These are phyloP conservation scores for Neonectria faginata DNA, from an alignment of 2,329 filamentous ascomycete species.

Conservation along the genomic window DNA sequence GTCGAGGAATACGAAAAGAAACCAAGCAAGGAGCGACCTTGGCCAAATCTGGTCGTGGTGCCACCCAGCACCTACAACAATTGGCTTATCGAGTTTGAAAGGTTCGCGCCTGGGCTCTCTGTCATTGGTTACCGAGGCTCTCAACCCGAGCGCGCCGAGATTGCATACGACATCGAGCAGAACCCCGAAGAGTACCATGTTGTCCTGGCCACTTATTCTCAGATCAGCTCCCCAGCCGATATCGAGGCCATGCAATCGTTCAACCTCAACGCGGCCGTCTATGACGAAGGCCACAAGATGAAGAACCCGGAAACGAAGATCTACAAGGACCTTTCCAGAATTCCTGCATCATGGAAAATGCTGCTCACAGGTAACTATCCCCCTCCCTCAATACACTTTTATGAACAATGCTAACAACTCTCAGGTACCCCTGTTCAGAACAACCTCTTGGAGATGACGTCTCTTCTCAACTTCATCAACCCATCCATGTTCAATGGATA, in stretches of 20 bases:
- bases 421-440: conserved; percentile 94
- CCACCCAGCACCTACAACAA: conserved; percentile 95
- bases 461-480: conserved; percentile 93
- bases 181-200: conserved; percentile 74
- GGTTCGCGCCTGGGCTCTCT: conserved; percentile 82
- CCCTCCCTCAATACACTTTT: background rate
- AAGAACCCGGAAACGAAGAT: conserved; percentile 88
- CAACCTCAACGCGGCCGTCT: conserved; percentile 72
- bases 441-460: conserved; percentile 91
- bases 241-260: conserved; percentile 62
- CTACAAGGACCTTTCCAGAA: conserved; percentile 82
- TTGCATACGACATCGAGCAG: conserved; percentile 74
- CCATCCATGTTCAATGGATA: conserved; percentile 83
- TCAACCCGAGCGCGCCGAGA: conserved; percentile 73
- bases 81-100: conserved; percentile 90
- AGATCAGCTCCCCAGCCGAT: conserved; percentile 65
- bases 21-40: conserved; percentile 53
- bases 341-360: conserved; percentile 85
- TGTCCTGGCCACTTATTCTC: conserved; percentile 70
- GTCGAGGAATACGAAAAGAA: conserved; percentile 69
- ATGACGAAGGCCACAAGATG: conserved; percentile 93
- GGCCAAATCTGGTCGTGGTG: conserved; percentile 88
- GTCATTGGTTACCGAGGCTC: conserved; percentile 79
- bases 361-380: conserved; percentile 66
- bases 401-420: conserved; percentile 32